Conservation (phyloP, 805 yeast species). For the Candida stauntonica region DNA sequence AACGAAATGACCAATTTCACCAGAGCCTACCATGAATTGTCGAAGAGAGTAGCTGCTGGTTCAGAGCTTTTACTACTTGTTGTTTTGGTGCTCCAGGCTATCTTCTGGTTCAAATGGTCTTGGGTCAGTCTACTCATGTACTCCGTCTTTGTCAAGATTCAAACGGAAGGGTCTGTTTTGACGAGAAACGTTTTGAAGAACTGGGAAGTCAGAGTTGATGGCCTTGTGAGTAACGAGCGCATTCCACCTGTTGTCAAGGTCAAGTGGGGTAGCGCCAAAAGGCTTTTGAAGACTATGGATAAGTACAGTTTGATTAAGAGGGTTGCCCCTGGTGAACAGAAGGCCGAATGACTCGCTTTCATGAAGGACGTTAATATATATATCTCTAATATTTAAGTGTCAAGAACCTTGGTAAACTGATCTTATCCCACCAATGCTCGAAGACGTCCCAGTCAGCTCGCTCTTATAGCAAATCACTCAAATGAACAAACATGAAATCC, state of each 20-base stretch:
- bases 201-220: conserved; percentile 64
- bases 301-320: conserved; percentile 16
- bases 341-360: conserved; percentile 4
- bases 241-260: conserved; percentile 47
- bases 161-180: conserved; percentile 72
- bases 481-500: no score
- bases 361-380: no score
- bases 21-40: conserved; percentile 50
- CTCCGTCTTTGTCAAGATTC: conserved; percentile 62
- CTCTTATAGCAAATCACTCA: no score
- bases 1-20: conserved; percentile 40
- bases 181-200: conserved; percentile 65
- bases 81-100: conserved; percentile 45
- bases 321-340: conserved; percentile 12
- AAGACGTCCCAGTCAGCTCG: no score
- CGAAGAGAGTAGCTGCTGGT: conserved; percentile 56
- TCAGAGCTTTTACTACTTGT: conserved; percentile 45
- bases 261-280: conserved; percentile 47
- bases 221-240: conserved; percentile 47
- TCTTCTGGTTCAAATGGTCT: conserved; percentile 60
- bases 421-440: no score
- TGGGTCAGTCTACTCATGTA: conserved; percentile 54
- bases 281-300: conserved; percentile 18
- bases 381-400: neutral
- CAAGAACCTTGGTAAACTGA: neutral